Percentiles rank a stretch among this genome's conserved stretches.
Evolutionary conservation across 805 yeast genomes (phyloP).

Genomic region (Candida krabiensis): DNA sequence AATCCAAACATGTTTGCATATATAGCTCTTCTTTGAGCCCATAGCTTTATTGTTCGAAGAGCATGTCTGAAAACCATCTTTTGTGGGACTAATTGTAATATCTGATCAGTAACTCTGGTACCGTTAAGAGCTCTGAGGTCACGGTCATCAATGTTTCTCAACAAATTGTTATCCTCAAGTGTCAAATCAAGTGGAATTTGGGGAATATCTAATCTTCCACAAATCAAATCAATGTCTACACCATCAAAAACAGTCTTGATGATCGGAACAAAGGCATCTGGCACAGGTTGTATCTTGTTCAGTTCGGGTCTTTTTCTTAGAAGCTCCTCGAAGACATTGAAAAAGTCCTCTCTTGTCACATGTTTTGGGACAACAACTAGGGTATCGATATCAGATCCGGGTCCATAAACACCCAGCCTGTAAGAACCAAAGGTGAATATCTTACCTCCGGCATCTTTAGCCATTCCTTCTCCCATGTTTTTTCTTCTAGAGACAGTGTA

Average conservation of each 20-base stretch:
- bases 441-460: conserved; percentile 95
- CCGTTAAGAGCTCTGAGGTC: conserved; percentile 92
- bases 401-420: conserved; percentile 94
- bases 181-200: conserved; percentile 77
- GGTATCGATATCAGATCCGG: conserved; percentile 97
- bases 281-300: conserved; percentile 90
- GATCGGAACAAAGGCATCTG: conserved; percentile 97
- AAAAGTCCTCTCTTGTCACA: conserved; percentile 86
- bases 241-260: conserved; percentile 87
- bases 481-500: conserved; percentile 73
- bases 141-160: conserved; percentile 86
- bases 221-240: conserved; percentile 88
- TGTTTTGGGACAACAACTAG: conserved; percentile 97
- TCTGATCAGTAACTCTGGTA: conserved; percentile 96
- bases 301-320: conserved; percentile 74
- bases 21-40: conserved; percentile 95
- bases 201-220: conserved; percentile 79
- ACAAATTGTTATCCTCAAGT: conserved; percentile 78
- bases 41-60: conserved; percentile 84
- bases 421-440: conserved; percentile 96
- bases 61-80: conserved; percentile 92
- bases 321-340: conserved; percentile 71
- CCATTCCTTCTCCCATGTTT: conserved; percentile 98
- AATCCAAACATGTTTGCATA: conserved; percentile 95
- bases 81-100: conserved; percentile 84